These are phyloP conservation scores for Candida pseudofarinosa DNA, from an alignment of 805 yeast genomes.

Conservation along the genomic window DNA sequence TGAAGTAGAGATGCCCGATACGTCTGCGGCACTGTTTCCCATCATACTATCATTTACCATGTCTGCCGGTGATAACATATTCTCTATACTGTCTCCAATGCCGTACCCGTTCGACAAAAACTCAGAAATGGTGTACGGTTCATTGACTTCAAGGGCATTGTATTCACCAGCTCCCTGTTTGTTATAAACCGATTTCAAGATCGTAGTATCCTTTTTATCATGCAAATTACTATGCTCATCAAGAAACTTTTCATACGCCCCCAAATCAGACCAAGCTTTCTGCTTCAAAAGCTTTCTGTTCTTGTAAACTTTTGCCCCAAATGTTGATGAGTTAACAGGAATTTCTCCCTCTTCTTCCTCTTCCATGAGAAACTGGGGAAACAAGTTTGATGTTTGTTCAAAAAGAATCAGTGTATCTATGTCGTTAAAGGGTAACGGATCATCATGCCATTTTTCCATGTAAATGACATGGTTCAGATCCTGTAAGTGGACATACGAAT, in stretches of 20 bases:
- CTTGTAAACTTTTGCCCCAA: slow-evolving; percentile 38
- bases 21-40: slow-evolving; percentile 27
- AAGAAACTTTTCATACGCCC: slow-evolving; percentile 24
- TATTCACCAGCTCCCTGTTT: slow-evolving; percentile 10
- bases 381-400: slow-evolving; percentile 33
- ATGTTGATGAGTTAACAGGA: slow-evolving; percentile 30
- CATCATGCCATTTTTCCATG: slow-evolving; percentile 41
- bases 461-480: slow-evolving; percentile 37
- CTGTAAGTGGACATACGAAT: slow-evolving; percentile 32
- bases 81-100: slow-evolving; percentile 9
- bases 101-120: slow-evolving; percentile 32
- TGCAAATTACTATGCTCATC: slow-evolving; percentile 12
- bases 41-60: slow-evolving; percentile 22
- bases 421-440: slow-evolving; percentile 37
- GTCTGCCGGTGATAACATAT: slow-evolving; percentile 12
- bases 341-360: slow-evolving; percentile 40
- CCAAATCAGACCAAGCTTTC: slow-evolving; percentile 33
- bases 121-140: slow-evolving; percentile 23
- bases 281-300: slow-evolving; percentile 27
- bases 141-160: slow-evolving; percentile 9
- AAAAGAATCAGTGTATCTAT: slow-evolving; percentile 35
- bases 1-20: slow-evolving; percentile 29
- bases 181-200: slow-evolving; percentile 25
- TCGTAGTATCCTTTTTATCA: slow-evolving; percentile 26
- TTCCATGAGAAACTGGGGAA: slow-evolving; percentile 34